phyloP scores from a whole-genome alignment of 1,139 yeast species.

The Candida sanyaensis region DNA sequence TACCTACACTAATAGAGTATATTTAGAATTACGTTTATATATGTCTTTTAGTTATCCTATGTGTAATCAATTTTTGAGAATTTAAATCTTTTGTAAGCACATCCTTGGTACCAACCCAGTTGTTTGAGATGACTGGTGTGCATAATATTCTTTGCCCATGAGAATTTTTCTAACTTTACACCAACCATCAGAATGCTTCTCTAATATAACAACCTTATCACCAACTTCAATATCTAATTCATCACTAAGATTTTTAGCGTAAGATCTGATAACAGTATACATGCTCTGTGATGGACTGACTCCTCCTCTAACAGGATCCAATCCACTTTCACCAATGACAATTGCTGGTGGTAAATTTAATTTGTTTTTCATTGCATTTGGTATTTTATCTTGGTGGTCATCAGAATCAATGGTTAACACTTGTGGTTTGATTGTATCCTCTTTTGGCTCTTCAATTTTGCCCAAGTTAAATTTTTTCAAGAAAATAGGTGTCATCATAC shows the following conservation, averaged over 20 bases:
- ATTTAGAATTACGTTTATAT: slow-evolving; percentile 1
- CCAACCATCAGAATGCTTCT: slow-evolving; percentile 44
- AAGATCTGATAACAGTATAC: slow-evolving; percentile 27
- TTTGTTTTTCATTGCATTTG: slow-evolving; percentile 2
- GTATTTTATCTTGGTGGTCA: background rate
- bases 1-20: slow-evolving; percentile 29
- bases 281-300: slow-evolving; percentile 8
- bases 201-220: slow-evolving; percentile 28
- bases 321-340: background rate
- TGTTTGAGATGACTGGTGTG: slow-evolving; percentile 7
- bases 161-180: slow-evolving; percentile 25
- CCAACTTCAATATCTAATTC: slow-evolving; percentile 36
- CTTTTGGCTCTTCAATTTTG: slow-evolving; percentile 13
- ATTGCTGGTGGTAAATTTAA: slow-evolving; percentile 9
- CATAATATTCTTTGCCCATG: slow-evolving; percentile 13
- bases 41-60: too few species aligned
- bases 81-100: slow-evolving; percentile 25
- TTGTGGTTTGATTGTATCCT: slow-evolving; percentile 9
- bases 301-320: slow-evolving; percentile 12
- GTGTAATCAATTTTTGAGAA: background rate
- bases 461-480: slow-evolving; percentile 35
- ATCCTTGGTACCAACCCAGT: slow-evolving; percentile 39
- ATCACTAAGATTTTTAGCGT: slow-evolving; percentile 31
- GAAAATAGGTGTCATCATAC: slow-evolving; percentile 32
- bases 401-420: slow-evolving; percentile 3